Percentiles rank a stretch among this genome's conserved stretches.
These are phyloP conservation scores for Oryza glumipatula DNA, from an alignment of 176 grass and related monocot genomes.

Conservation along the genomic window DNA sequence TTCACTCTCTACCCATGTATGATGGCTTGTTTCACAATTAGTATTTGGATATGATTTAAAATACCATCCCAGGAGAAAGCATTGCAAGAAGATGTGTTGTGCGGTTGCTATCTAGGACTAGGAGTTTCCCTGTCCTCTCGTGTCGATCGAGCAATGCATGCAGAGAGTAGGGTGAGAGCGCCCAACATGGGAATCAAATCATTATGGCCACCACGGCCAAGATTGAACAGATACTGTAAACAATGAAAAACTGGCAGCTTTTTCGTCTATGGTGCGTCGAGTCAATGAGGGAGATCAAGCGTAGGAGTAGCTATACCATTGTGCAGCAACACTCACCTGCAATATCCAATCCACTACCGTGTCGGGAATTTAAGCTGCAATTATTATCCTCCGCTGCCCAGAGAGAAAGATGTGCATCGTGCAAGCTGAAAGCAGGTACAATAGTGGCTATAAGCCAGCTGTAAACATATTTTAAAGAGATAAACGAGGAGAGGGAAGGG, in stretches of 20 bases:
- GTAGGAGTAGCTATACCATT: background rate
- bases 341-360: background rate
- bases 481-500: too few species aligned
- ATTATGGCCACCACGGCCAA: slow-evolving; percentile 40
- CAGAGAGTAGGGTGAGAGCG: slow-evolving; percentile 25
- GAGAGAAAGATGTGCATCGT: background rate
- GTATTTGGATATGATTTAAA: background rate
- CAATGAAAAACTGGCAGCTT: slow-evolving; percentile 50
- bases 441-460: too few species aligned
- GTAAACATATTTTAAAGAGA: too few species aligned
- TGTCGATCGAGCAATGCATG: slow-evolving; percentile 44
- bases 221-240: slow-evolving; percentile 37
- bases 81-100: background rate
- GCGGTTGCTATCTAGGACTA: background rate
- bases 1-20: too few species aligned
- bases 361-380: background rate
- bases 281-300: slow-evolving; percentile 23
- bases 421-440: too few species aligned
- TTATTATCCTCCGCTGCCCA: background rate
- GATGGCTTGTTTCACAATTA: background rate
- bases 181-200: slow-evolving; percentile 43
- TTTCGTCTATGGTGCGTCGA: background rate
- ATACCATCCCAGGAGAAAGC: background rate
- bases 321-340: background rate
- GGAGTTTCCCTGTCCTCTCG: slow-evolving; percentile 23